These are phyloP conservation scores for Boeremia exigua DNA, from an alignment of 2,329 filamentous ascomycete species.

Conservation along the genomic window DNA sequence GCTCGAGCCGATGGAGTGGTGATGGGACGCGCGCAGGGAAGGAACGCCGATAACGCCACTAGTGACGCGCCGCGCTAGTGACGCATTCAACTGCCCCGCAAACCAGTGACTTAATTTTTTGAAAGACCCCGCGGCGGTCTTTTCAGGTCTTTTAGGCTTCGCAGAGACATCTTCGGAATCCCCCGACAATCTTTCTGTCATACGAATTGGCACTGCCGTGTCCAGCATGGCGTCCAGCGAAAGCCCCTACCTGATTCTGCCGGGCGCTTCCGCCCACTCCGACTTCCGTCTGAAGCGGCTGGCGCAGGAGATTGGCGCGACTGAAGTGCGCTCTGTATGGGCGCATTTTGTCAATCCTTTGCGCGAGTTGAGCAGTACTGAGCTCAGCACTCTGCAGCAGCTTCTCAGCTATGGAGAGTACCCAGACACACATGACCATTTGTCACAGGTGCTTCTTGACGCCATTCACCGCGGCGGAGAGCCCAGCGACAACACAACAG, in stretches of 20 bases:
- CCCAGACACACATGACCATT: slow-evolving; percentile 54
- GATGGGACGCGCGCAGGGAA: slow-evolving; percentile 1
- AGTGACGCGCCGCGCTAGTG: slow-evolving; percentile 6
- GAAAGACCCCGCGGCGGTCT: slow-evolving; percentile 11
- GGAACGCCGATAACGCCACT: slow-evolving; percentile 12
- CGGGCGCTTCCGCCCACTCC: slow-evolving; percentile 62
- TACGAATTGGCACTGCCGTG: slow-evolving; percentile 18
- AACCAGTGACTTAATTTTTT: slow-evolving; percentile 5
- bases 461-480: slow-evolving; percentile 57
- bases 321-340: slow-evolving; percentile 57
- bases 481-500: slow-evolving; percentile 58
- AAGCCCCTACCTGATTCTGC: slow-evolving; percentile 53
- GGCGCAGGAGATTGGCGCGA: slow-evolving; percentile 54
- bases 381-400: slow-evolving; percentile 62
- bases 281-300: slow-evolving; percentile 57
- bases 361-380: slow-evolving; percentile 48
- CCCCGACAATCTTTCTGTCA: slow-evolving; percentile 18
- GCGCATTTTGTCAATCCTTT: slow-evolving; percentile 57
- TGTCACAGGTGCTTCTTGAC: slow-evolving; percentile 55
- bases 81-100: slow-evolving; percentile 14
- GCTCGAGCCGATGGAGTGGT: neutral
- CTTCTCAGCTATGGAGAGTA: slow-evolving; percentile 66
- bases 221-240: slow-evolving; percentile 40
- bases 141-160: slow-evolving; percentile 21
- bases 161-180: slow-evolving; percentile 23